These are phyloP conservation scores for Skeletonema costatum DNA, from an alignment of 108 stramenopile genomes.

Conservation along the genomic window DNA sequence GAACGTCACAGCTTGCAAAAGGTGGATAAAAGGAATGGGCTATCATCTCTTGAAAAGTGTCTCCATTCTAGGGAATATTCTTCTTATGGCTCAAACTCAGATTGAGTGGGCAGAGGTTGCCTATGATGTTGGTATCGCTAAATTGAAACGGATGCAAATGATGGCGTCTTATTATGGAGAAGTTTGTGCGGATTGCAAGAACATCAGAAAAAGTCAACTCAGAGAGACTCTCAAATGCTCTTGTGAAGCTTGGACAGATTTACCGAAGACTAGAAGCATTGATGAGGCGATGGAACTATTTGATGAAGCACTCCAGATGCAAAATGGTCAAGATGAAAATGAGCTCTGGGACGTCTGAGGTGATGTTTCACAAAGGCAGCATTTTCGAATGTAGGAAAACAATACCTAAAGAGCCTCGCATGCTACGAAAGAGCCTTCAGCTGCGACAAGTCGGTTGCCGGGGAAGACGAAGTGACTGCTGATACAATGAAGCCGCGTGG, in stretches of 20 bases:
- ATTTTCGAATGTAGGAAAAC: conserved; percentile 36
- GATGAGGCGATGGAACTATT: conserved; percentile 45
- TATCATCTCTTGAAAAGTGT: conserved; percentile 27
- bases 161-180: conserved; percentile 17
- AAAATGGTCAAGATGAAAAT: conserved; percentile 29
- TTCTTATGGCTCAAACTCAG: conserved; percentile 17
- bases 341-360: conserved; percentile 39
- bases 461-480: conserved; percentile 46
- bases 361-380: conserved; percentile 42
- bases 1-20: conserved; percentile 20
- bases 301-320: conserved; percentile 44
- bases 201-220: not conserved
- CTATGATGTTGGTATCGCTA: conserved; percentile 40
- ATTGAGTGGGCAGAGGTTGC: conserved; percentile 38
- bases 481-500: conserved; percentile 42
- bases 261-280: conserved; percentile 21
- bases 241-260: conserved; percentile 34
- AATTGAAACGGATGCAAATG: conserved; percentile 25
- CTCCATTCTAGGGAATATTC: conserved; percentile 18
- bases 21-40: conserved; percentile 34
- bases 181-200: conserved; percentile 26
- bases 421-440: conserved; percentile 34
- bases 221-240: conserved; percentile 31
- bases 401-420: conserved; percentile 36
- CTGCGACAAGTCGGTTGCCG: conserved; percentile 26